These are phyloP conservation scores for Alternaria sp. DNA, from an alignment of 2,329 filamentous ascomycete genomes.

Conservation along the genomic window DNA sequence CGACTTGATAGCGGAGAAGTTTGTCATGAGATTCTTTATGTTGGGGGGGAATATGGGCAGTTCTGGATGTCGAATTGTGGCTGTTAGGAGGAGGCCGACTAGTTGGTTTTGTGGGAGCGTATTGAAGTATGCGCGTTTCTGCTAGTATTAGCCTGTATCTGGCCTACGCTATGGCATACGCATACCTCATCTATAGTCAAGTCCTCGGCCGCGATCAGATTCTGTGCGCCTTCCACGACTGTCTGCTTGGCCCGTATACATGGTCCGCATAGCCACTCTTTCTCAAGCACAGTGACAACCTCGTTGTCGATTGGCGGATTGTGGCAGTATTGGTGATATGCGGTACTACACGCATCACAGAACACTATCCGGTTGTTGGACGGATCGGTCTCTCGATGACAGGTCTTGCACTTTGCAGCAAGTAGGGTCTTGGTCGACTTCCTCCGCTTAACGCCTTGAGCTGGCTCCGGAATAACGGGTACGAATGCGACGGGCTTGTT, in stretches of 20 bases:
- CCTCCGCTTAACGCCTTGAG: conserved; percentile 62
- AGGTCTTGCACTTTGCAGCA: conserved; percentile 72
- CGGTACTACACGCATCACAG: conserved; percentile 80
- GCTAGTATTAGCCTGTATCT: conserved; percentile 20
- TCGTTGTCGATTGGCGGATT: conserved; percentile 76
- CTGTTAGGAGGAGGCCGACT: conserved; percentile 69
- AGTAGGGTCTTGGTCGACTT: conserved; percentile 63
- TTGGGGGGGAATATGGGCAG: conserved; percentile 69
- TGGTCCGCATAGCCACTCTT: conserved; percentile 74
- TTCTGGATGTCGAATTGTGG: conserved; percentile 68
- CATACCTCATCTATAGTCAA: conserved; percentile 55
- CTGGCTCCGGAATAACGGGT: conserved; percentile 61
- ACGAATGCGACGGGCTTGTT: conserved; percentile 71
- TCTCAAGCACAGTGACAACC: conserved; percentile 70
- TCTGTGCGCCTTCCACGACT: conserved; percentile 44
- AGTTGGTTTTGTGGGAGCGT: conserved; percentile 68
- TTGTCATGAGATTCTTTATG: conserved; percentile 33
- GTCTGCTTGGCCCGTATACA: conserved; percentile 58
- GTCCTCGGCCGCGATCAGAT: conserved; percentile 50
- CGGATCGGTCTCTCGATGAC: conserved; percentile 75
- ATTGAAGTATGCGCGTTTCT: conserved; percentile 71
- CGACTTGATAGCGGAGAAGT: conserved; percentile 20
- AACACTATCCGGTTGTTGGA: conserved; percentile 83
- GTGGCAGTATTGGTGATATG: conserved; percentile 85
- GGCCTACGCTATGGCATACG: background rate